Conservation (phyloP, 495 filamentous ascomycete species). For the Penicillium verhagenii region DNA sequence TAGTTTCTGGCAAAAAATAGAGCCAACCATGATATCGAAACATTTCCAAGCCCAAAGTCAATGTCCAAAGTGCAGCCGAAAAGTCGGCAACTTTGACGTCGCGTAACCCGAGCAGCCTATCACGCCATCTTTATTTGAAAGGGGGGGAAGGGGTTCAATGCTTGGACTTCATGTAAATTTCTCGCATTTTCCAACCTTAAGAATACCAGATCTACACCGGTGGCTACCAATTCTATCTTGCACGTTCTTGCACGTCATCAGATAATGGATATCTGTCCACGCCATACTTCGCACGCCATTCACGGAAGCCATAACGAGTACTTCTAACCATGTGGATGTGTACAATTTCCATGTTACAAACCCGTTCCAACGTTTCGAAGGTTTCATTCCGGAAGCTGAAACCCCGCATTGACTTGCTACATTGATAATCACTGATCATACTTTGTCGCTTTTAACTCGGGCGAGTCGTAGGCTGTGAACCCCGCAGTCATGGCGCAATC, state of each 20-base stretch:
- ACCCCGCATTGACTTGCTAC: neutral
- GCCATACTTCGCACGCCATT: conserved; percentile 15
- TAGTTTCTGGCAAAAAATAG: too few relatives aligned
- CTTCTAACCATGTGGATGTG: neutral
- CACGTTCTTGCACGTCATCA: neutral
- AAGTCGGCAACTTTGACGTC: conserved; percentile 3
- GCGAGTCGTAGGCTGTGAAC: neutral
- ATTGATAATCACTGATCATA: neutral
- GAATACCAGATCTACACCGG: neutral
- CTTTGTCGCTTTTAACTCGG: neutral
- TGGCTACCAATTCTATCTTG: neutral
- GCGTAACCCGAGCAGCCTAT: conserved; percentile 9
- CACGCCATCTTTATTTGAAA: conserved; percentile 17
- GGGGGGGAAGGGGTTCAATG: neutral
- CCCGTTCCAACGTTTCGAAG: neutral
- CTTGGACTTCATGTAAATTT: neutral
- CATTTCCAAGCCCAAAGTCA: neutral
- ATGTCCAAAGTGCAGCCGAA: neutral
- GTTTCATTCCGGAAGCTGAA: neutral
- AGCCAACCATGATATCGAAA: too few relatives aligned
- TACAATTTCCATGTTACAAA: neutral
- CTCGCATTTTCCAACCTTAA: too few relatives aligned
- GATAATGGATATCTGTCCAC: conserved; percentile 1
- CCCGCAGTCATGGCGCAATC: conserved; percentile 20
- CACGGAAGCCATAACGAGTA: neutral